Percentiles rank a stretch among this genome's conserved stretches.
phyloP scores from a whole-genome alignment of 495 filamentous ascomycete species.

The Penicillium diatomitis region DNA sequence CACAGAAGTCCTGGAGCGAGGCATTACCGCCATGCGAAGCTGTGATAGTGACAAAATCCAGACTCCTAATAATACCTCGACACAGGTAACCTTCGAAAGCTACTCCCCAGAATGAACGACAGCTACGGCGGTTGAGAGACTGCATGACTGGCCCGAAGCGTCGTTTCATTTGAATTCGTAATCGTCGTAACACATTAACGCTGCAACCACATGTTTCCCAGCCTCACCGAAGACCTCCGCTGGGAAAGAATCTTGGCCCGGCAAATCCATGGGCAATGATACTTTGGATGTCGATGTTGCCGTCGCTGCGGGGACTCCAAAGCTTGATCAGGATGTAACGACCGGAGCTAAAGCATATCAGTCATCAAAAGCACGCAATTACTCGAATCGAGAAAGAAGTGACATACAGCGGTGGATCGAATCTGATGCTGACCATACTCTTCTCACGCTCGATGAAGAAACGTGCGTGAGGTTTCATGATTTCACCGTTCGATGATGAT shows the following conservation, averaged over 20 bases:
- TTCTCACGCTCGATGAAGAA: constrained; percentile 75
- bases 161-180: too few relatives aligned
- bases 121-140: too few relatives aligned
- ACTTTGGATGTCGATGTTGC: constrained; percentile 81
- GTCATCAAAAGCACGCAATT: constrained; percentile 3
- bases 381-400: neutral
- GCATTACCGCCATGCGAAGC: too few relatives aligned
- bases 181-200: too few relatives aligned
- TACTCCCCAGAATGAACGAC: too few relatives aligned
- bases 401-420: constrained; percentile 79
- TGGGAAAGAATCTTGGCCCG: constrained; percentile 70
- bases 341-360: constrained; percentile 40
- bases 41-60: too few relatives aligned
- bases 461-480: constrained; percentile 60
- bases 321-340: constrained; percentile 76
- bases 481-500: constrained; percentile 29
- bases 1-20: too few relatives aligned
- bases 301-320: constrained; percentile 58
- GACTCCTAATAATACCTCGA: too few relatives aligned
- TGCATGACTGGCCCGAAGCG: too few relatives aligned
- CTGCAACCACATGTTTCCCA: neutral
- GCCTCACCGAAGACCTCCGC: constrained; percentile 15
- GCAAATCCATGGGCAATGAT: constrained; percentile 73
- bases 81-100: too few relatives aligned
- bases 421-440: constrained; percentile 77